A percentile compares a stretch with the other conserved stretches of the same genome.
Conservation (phyloP, 331 rosid species). For the Rosa hybrid region DNA sequence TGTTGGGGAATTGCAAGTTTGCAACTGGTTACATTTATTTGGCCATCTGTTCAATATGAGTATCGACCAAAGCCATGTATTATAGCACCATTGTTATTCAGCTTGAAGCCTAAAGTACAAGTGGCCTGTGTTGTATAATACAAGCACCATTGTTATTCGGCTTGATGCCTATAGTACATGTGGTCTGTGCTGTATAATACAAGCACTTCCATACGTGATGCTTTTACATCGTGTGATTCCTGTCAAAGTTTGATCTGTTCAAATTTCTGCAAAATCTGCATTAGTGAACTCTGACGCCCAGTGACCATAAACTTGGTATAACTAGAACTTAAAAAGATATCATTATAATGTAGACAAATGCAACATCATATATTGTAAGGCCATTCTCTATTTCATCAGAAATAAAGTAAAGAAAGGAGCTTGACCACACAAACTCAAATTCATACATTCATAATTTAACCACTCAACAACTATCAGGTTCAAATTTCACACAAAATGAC, state of each 20-base stretch:
- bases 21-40: no score
- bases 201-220: neutral
- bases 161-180: neutral
- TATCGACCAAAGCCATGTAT: neutral
- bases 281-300: neutral
- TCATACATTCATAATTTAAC: neutral
- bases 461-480: constrained; percentile 4
- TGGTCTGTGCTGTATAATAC: neutral
- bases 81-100: neutral
- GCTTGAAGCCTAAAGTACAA: neutral
- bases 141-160: neutral
- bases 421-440: constrained; percentile 7
- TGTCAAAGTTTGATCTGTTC: neutral
- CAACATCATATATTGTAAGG: neutral
- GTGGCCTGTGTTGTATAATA: neutral
- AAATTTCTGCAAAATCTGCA: neutral
- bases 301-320: neutral
- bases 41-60: neutral
- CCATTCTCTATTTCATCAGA: constrained; percentile 5
- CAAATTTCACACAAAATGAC: constrained; percentile 25
- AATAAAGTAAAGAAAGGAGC: neutral
- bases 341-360: neutral
- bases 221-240: neutral
- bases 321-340: neutral
- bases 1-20: no score